These are phyloP conservation scores for Aspergillus uvarum DNA, from an alignment of 2,329 filamentous ascomycete genomes.

Conservation along the genomic window DNA sequence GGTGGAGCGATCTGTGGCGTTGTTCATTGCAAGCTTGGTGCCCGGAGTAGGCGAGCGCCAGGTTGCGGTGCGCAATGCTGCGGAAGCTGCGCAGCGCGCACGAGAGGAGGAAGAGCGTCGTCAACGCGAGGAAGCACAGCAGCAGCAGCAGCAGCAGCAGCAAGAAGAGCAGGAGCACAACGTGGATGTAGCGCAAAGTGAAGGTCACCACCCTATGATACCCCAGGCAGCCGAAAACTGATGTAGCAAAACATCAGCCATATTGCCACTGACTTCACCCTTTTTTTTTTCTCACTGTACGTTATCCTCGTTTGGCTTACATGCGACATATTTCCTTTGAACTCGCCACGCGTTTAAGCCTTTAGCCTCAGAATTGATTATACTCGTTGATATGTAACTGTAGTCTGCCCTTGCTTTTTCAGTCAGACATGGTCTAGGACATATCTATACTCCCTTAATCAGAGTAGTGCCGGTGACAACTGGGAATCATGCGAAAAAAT, in stretches of 20 bases:
- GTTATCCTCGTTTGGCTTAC: too few species aligned
- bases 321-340: neutral
- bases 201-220: slow-evolving; percentile 13
- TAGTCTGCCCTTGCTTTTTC: neutral
- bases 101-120: slow-evolving; percentile 27
- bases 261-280: neutral
- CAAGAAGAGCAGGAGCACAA: slow-evolving; percentile 1
- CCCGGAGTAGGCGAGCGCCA: slow-evolving; percentile 63
- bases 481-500: too few species aligned
- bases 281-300: neutral
- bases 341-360: neutral
- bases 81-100: slow-evolving; percentile 41
- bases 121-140: slow-evolving; percentile 21
- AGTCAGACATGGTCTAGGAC: too few species aligned
- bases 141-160: slow-evolving; percentile 13
- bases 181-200: slow-evolving; percentile 3
- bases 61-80: slow-evolving; percentile 56
- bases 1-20: slow-evolving; percentile 56
- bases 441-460: too few species aligned
- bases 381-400: neutral
- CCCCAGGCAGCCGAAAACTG: slow-evolving; percentile 12
- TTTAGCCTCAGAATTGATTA: neutral
- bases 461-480: too few species aligned
- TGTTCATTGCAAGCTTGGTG: slow-evolving; percentile 63
- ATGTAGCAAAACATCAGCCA: neutral